These are phyloP conservation scores for Corchorus olitorius DNA, from an alignment of 345 rosid species.

Conservation along the genomic window DNA sequence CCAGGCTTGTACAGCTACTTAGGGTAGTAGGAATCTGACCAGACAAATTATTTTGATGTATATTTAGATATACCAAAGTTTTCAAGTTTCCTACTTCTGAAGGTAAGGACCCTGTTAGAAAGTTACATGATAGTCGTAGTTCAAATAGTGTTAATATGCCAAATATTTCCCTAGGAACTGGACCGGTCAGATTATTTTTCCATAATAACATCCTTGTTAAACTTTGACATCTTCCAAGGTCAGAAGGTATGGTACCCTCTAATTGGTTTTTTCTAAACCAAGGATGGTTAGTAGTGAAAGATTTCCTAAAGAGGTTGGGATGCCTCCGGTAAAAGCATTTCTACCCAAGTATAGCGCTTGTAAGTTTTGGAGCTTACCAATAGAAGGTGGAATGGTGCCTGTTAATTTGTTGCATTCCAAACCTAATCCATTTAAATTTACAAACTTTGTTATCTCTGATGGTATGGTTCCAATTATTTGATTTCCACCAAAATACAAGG, in stretches of 20 bases:
- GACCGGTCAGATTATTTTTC: neutral
- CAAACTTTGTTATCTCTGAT: too few relatives aligned
- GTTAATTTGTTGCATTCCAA: too few relatives aligned
- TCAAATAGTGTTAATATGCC: neutral
- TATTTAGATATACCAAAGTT: neutral
- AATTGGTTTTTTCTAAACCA: neutral
- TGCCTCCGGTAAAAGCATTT: neutral
- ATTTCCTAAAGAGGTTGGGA: neutral
- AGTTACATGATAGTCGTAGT: neutral
- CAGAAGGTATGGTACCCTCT: neutral
- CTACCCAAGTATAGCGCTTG: neutral
- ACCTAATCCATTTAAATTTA: too few relatives aligned
- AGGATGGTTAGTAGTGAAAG: neutral
- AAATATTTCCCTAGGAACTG: neutral
- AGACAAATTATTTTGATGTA: neutral
- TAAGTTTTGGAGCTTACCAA: too few relatives aligned
- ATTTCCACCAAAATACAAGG: too few relatives aligned
- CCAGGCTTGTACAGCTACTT: constrained; percentile 16
- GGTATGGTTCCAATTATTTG: too few relatives aligned
- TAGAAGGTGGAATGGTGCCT: too few relatives aligned
- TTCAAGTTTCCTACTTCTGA: neutral
- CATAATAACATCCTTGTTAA: neutral
- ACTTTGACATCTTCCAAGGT: neutral
- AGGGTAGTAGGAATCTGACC: constrained; percentile 12
- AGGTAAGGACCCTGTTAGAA: neutral